A percentile compares a stretch with the other conserved stretches of the same genome.
These are phyloP conservation scores for Sextonia rubra DNA, from an alignment of 164 flowering plant species.

Conservation along the genomic window DNA sequence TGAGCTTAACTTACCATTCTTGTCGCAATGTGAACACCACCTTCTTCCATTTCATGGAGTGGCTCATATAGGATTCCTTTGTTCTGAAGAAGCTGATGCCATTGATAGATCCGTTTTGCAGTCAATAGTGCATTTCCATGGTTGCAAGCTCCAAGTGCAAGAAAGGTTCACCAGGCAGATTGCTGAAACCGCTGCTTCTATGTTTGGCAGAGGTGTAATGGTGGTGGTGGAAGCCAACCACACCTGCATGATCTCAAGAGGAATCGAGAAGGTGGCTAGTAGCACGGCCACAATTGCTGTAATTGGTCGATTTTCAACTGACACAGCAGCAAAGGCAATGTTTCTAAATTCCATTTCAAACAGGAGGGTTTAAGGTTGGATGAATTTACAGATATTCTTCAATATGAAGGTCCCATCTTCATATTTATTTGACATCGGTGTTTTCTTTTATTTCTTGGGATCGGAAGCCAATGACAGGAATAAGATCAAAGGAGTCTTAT, in stretches of 20 bases:
- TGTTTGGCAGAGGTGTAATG: slow-evolving; percentile 63
- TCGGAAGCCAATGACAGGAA: not conserved
- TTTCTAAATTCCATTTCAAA: slow-evolving; percentile 61
- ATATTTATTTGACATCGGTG: slow-evolving; percentile 1
- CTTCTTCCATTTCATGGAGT: slow-evolving; percentile 92
- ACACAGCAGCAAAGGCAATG: slow-evolving; percentile 45
- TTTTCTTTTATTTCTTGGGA: not conserved
- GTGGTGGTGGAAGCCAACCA: slow-evolving; percentile 90
- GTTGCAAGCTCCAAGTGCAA: slow-evolving; percentile 94
- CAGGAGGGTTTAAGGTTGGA: slow-evolving; percentile 14
- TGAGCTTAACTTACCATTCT: slow-evolving; percentile 67
- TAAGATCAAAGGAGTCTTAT: not conserved
- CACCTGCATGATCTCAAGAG: slow-evolving; percentile 93
- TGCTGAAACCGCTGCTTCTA: slow-evolving; percentile 70
- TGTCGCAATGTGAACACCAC: slow-evolving; percentile 98
- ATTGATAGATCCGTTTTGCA: slow-evolving; percentile 49
- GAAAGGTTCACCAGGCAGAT: slow-evolving; percentile 91
- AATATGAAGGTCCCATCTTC: not conserved
- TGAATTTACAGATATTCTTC: slow-evolving; percentile 8
- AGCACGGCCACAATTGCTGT: slow-evolving; percentile 84
- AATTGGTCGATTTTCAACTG: slow-evolving; percentile 73
- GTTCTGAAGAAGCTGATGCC: slow-evolving; percentile 26
- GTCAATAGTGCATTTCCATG: slow-evolving; percentile 72
- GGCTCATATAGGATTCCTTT: slow-evolving; percentile 75
- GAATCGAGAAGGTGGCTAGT: slow-evolving; percentile 87